Evolutionary conservation across 306 rosid species (phyloP), one percentile per base, ranked within the genome.

Genomic region (Trifolium pratense): DNA sequence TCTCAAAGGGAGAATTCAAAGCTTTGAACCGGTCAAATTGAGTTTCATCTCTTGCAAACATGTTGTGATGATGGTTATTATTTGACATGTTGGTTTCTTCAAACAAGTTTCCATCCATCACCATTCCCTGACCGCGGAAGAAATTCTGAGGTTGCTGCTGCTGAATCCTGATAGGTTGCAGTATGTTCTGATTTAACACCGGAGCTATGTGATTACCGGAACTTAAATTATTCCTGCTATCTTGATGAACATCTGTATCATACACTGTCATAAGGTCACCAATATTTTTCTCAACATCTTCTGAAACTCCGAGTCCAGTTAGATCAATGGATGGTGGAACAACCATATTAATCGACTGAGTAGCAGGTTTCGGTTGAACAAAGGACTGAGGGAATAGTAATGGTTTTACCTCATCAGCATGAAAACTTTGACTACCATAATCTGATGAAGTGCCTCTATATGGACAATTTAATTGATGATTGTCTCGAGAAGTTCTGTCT

Each of bases 261-360:
- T 85, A 88, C 69, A 81, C 73, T 3, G 92, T 51, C 89, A 88
- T 83, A 9, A 88, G 89, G 70, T 85, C 88, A 12, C 77, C 73
- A 14, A 88, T 88, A 74, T 79, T 74, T 65, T 85, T 88, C 68
- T 88, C 86, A 21, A 83, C 89, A 34, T 88, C 92, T 68, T 88
- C 88, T 1, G 92, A 81, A 77, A 87, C 92, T 17, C 84, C 87
- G 7, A 88, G 83, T 8, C 86, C 84, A 0, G 89, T 76, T 29
- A 88, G 66, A 79, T 88, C 82, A 3, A 85, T 72, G 9, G 85
- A 68, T 8, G 89, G 75, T 1, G 72, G 74, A 53, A 79, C 81
- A 53, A 79, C 79, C 11, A 82, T 15, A 75, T 75, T 85, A 13
- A 83, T 83, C 2, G 88, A 49, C 3, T 84, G 76, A 62, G 80